A percentile compares a stretch with the other conserved stretches of the same genome.
Conservation (phyloP, 73 alveolate genomes). For the Durusdinium trenchii region DNA sequence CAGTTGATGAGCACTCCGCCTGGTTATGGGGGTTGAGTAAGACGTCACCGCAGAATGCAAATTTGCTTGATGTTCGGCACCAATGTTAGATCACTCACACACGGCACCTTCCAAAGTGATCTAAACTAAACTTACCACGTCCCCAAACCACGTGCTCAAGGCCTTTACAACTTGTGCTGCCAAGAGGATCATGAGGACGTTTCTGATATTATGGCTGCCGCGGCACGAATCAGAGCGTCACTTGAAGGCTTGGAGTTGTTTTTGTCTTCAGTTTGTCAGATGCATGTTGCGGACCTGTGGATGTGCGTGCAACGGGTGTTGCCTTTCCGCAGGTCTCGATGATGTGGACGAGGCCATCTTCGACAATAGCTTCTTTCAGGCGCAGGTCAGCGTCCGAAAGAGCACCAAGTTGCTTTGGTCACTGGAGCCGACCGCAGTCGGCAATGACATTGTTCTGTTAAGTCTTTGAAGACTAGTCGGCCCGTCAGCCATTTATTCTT, state of each 20-base stretch:
- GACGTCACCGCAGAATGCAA: too few species aligned
- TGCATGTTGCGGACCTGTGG: not conserved
- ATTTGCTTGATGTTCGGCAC: too few species aligned
- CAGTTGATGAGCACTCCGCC: not conserved
- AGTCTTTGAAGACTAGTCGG: too few species aligned
- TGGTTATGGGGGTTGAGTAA: not conserved
- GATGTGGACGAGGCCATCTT: not conserved
- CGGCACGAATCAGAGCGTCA: conserved; percentile 6
- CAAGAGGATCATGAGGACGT: not conserved
- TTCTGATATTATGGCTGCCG: conserved; percentile 40
- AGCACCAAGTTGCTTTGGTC: not conserved
- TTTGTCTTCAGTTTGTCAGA: not conserved
- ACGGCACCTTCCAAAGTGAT: too few species aligned
- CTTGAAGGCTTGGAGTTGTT: not conserved
- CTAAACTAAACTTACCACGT: too few species aligned
- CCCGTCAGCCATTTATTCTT: too few species aligned
- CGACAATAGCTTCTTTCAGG: conserved; percentile 4
- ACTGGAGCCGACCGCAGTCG: too few species aligned
- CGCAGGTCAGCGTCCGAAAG: not conserved
- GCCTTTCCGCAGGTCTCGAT: not conserved
- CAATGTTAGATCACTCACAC: too few species aligned
- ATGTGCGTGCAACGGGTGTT: not conserved
- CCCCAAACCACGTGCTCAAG: too few species aligned
- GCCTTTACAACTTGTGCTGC: conserved; percentile 40
- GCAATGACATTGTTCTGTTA: too few species aligned